phyloP scores from a whole-genome alignment of 805 yeast species.

The Pichia gijzeniarum region DNA sequence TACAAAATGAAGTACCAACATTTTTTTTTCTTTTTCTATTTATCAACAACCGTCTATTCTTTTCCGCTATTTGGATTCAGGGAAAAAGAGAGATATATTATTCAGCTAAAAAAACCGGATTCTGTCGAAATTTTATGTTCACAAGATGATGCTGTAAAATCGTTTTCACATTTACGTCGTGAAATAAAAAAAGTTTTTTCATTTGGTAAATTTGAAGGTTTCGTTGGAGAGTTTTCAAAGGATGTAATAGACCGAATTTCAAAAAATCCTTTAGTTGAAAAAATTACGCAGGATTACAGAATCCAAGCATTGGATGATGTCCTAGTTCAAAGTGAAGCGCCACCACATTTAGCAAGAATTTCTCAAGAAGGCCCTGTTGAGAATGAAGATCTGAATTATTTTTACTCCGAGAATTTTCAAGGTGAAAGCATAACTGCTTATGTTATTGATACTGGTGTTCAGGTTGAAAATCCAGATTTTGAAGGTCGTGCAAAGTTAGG shows the following conservation, averaged over 20 bases:
- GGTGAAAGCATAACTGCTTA: slow-evolving; percentile 69
- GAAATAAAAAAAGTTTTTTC: slow-evolving; percentile 48
- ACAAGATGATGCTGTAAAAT: slow-evolving; percentile 33
- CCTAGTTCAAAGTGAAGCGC: slow-evolving; percentile 34
- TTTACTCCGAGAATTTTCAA: slow-evolving; percentile 37
- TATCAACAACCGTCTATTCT: slow-evolving; percentile 2
- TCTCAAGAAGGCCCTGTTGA: slow-evolving; percentile 39
- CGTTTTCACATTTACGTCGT: slow-evolving; percentile 38
- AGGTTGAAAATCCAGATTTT: slow-evolving; percentile 52
- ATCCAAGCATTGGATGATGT: slow-evolving; percentile 48
- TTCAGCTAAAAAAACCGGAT: slow-evolving; percentile 45
- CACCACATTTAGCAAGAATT: slow-evolving; percentile 53
- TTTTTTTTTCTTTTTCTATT: slow-evolving; percentile 1
- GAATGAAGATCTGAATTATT: slow-evolving; percentile 33
- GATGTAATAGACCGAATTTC: slow-evolving; percentile 42
- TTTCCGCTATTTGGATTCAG: slow-evolving; percentile 10
- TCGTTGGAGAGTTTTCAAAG: slow-evolving; percentile 54
- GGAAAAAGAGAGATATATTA: slow-evolving; percentile 33
- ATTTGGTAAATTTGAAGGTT: slow-evolving; percentile 66
- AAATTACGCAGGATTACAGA: slow-evolving; percentile 59
- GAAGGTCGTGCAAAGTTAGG: slow-evolving; percentile 57
- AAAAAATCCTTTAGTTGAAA: slow-evolving; percentile 57
- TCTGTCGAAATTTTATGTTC: slow-evolving; percentile 43
- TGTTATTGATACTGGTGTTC: slow-evolving; percentile 81
- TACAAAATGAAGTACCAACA: background rate